These are phyloP conservation scores for Fusarium chlamydosporum DNA, from an alignment of 2,329 filamentous ascomycete species.

Conservation along the genomic window DNA sequence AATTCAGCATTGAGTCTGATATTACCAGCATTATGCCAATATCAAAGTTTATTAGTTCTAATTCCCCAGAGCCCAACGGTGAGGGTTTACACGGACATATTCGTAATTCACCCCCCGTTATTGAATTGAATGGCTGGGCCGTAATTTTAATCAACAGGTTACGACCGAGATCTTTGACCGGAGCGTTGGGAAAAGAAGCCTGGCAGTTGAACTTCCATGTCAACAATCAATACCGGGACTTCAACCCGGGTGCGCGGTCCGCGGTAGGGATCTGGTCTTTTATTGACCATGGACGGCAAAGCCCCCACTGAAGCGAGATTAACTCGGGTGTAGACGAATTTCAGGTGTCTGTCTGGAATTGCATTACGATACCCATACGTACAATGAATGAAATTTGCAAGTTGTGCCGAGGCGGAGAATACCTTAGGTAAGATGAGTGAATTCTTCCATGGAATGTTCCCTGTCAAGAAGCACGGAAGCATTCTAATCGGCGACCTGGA, in stretches of 20 bases:
- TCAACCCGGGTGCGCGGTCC: constrained; percentile 27
- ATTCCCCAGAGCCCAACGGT: constrained; percentile 10
- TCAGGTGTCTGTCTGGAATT: constrained; percentile 18
- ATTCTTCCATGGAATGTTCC: constrained; percentile 38
- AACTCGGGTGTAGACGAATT: constrained; percentile 24
- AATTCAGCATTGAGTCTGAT: constrained; percentile 1
- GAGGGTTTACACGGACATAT: constrained; percentile 10
- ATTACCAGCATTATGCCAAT: constrained; percentile 35
- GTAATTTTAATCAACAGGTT: constrained; percentile 20
- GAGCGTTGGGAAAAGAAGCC: constrained; percentile 26
- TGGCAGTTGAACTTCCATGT: constrained; percentile 17
- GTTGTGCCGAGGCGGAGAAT: constrained; percentile 23
- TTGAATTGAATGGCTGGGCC: constrained; percentile 1
- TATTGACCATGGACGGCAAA: neutral
- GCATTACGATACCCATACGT: no score
- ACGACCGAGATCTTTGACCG: constrained; percentile 21
- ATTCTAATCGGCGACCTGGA: constrained; percentile 18
- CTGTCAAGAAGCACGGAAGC: constrained; percentile 25
- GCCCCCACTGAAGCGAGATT: constrained; percentile 39
- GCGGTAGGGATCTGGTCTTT: constrained; percentile 17
- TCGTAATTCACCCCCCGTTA: constrained; percentile 1
- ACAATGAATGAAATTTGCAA: neutral
- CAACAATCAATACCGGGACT: constrained; percentile 19
- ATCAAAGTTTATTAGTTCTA: constrained; percentile 19
- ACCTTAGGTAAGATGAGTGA: constrained; percentile 22